Base-by-base conservation (phyloP, 1,139 yeast species). In the Suhomyces ambrosiae region DNA sequence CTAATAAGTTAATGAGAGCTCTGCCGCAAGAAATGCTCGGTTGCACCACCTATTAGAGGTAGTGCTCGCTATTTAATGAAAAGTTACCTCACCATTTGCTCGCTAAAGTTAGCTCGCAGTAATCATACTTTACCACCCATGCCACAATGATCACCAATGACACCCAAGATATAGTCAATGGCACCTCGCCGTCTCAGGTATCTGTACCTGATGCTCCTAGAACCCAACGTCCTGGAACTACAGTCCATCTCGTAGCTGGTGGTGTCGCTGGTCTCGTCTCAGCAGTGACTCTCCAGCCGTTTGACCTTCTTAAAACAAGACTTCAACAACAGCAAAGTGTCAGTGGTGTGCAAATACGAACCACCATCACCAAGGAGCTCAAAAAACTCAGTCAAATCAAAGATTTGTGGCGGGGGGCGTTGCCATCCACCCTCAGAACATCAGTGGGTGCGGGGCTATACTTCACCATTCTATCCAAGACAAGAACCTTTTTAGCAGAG, bases 371-470 rank as follows among this genome's bases (percentile, higher is more conserved):
- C 34, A 58, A 61, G 27, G 79, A 80, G 28, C 54, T 84, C 11
- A 63, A 61, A 38, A 69, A 74, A 34, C 56, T 82, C 23, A 63
- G 71, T 10, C 65, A 73, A 25, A 53, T 77, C 15, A 60, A 61
- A 36, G 82, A 81, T 40, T 67, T 90, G 36, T 92, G 98, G 98
- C 71, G 96, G 40, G 98, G 98, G 1, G 90, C 96, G 0, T 54
- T 89, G 26, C 97, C 97, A 0, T 86, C 96, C 19, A 90, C 95
- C 1, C 56, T 92, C 24, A 71, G 98, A 43, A 90, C 96, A 0
- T 88, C 97, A 2, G 70, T 88, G 13, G 98, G 98, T 0, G 86
- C 95, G 30, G 96, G 94, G 0, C 63, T 92, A 24, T 92, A 92
- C 53, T 72, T 92, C 40, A 77, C 96, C 1, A 71, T 83, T 5